These are phyloP conservation scores for Tylopilus rubrobrunneus DNA, from an alignment of 768 basidiomycete genomes.

Conservation along the genomic window DNA sequence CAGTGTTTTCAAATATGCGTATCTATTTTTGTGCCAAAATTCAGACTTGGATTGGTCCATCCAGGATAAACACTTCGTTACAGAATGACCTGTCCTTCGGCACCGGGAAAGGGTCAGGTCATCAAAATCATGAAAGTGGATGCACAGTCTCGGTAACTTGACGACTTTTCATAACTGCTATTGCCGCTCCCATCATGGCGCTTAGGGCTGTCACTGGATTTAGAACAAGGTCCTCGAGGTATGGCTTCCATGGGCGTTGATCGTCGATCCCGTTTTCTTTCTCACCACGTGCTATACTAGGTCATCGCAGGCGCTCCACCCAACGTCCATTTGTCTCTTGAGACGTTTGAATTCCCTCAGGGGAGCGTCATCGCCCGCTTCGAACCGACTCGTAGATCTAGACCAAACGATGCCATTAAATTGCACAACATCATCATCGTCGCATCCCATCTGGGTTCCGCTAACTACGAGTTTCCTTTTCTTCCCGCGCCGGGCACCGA, in stretches of 20 bases:
- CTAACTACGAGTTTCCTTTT: constrained; percentile 35
- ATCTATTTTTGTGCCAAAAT: too few species aligned
- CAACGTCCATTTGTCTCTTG: constrained; percentile 17
- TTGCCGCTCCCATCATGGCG: constrained; percentile 31
- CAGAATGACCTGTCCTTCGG: too few species aligned
- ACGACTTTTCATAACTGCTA: constrained; percentile 28
- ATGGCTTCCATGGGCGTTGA: background rate
- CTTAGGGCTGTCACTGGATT: constrained; percentile 38
- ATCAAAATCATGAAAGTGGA: too few species aligned
- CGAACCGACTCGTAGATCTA: constrained; percentile 8
- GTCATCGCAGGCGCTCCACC: constrained; percentile 10
- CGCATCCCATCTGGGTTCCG: constrained; percentile 41
- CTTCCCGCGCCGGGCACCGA: constrained; percentile 48
- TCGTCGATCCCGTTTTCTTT: background rate
- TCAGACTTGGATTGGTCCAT: too few species aligned
- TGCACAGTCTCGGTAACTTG: constrained; percentile 30
- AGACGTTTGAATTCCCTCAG: constrained; percentile 20
- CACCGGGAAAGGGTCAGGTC: too few species aligned
- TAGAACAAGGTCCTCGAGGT: constrained; percentile 20
- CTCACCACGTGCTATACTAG: constrained; percentile 2
- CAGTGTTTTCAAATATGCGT: too few species aligned
- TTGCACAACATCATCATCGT: constrained; percentile 30
- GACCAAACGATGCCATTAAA: constrained; percentile 3
- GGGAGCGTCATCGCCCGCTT: constrained; percentile 25
- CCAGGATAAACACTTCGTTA: too few species aligned